phyloP scores from a whole-genome alignment of 768 basidiomycete genomes.

The Amylocystis lapponica region DNA sequence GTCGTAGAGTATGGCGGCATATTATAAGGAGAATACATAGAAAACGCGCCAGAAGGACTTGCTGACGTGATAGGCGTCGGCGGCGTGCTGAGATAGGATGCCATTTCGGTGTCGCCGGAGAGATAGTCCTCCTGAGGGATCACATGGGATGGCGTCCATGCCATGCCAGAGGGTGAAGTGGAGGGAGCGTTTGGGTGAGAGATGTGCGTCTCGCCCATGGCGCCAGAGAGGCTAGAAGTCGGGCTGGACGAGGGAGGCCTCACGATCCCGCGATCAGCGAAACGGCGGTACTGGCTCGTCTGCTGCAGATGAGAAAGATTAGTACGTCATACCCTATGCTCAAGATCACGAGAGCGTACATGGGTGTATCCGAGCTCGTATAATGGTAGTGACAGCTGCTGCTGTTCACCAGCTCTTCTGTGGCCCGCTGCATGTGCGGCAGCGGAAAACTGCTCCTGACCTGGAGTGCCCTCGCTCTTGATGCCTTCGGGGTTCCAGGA shows the following conservation, averaged over 20 bases:
- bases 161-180: conserved; percentile 3
- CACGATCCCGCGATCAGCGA: conserved; percentile 1
- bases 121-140: neutral
- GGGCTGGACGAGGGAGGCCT: conserved; percentile 13
- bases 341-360: too few species aligned
- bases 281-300: conserved; percentile 14
- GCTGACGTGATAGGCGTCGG: conserved; percentile 14
- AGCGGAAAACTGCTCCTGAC: conserved; percentile 9
- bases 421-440: conserved; percentile 1
- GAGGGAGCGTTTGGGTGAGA: conserved; percentile 19
- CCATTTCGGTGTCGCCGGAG: conserved; percentile 8
- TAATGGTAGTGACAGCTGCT: neutral
- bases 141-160: too few species aligned
- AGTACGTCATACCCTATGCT: too few species aligned
- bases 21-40: conserved; percentile 5
- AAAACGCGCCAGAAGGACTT: conserved; percentile 12
- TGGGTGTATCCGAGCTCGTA: too few species aligned
- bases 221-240: conserved; percentile 50
- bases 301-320: neutral
- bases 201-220: conserved; percentile 51
- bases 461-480: too few species aligned
- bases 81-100: conserved; percentile 13
- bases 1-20: conserved; percentile 5
- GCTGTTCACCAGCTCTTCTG: neutral
- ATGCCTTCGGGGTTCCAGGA: conserved; percentile 12